Evolutionary conservation across 768 basidiomycete genomes (phyloP).

Genomic region (Rhizopogon vinicolor): DNA sequence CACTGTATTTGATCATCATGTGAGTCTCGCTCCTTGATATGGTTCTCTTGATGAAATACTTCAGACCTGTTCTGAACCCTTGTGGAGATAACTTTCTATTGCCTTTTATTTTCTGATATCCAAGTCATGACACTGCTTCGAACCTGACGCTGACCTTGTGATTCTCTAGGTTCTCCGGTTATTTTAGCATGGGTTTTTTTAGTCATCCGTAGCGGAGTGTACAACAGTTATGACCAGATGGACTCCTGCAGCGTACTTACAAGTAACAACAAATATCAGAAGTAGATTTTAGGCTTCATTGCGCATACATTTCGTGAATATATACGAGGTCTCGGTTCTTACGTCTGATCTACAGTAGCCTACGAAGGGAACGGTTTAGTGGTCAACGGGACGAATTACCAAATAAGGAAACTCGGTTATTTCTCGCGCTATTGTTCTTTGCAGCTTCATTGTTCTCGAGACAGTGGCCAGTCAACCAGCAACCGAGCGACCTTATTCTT

Average conservation of each 20-base stretch:
- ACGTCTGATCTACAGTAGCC: too few relatives aligned
- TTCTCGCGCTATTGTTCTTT: slow-evolving; percentile 22
- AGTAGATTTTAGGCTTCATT: too few relatives aligned
- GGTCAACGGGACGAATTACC: neutral
- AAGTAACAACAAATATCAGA: too few relatives aligned
- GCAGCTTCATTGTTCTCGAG: slow-evolving; percentile 15
- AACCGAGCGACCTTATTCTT: slow-evolving; percentile 22
- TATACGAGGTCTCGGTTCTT: too few relatives aligned
- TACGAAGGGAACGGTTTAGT: too few relatives aligned
- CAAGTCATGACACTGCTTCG: neutral
- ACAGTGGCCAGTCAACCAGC: slow-evolving; percentile 8
- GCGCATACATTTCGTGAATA: too few relatives aligned
- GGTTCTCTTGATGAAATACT: slow-evolving; percentile 1
- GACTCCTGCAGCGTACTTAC: neutral
- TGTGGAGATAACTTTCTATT: slow-evolving; percentile 4
- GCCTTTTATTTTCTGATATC: neutral
- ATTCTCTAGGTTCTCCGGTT: neutral
- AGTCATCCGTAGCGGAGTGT: neutral
- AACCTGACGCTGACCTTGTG: neutral
- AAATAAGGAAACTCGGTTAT: slow-evolving; percentile 2
- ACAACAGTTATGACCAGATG: neutral
- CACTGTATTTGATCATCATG: slow-evolving; percentile 1
- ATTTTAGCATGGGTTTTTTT: neutral
- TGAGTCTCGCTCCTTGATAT: neutral
- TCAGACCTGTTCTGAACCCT: slow-evolving; percentile 6